Evolutionary conservation across 345 rosid species (phyloP), one percentile per base, ranked within the genome.

Genomic region (Aquilaria malaccensis): DNA sequence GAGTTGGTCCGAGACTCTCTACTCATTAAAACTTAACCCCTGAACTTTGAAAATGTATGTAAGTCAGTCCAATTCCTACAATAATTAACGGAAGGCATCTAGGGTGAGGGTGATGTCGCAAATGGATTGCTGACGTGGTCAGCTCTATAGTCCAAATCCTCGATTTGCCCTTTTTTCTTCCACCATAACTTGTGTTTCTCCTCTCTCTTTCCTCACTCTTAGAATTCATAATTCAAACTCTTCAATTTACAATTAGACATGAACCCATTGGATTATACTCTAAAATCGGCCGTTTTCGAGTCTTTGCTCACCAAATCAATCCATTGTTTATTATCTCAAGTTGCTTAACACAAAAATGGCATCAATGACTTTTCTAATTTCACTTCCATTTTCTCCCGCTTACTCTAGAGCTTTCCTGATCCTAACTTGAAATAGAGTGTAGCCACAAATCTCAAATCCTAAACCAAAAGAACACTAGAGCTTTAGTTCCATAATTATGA

Each of bases 241-340:
- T 46, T 15, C 54, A 62, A 62, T 55, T 61, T 29, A 9, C 32
- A 43, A 9, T 55, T 30, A 9, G 63, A 13, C 58, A 81, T 81
- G 83, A 66, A 66, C 65, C 63, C 60, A 63, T 46, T 59, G 58
- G 54, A 59, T 22, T 45, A 57, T 6, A 51, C 30, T n/a, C 68
- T 67, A 30, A 67, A 31, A 46, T 55, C 61, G 50, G 77, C 70
- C 47, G 53, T 58, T 53, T 75, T 73, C 33, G 80, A 76, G 12
- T 74, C 77, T 45, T 77, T 87, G 65, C 70, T 90, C 33, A 67
- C 69, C 29, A 95, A 90, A 60, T 90, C 97, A 1, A 55, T 81
- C 56, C 76, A 84, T 64, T 83, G 82, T 45, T 79, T 87, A 60
- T 37, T 22, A 22, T 22, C 22, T 22, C 22, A 22, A 22, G 22